Evolutionary conservation across 192 early-diverging fungal genomes (phyloP), one percentile per base, ranked within the genome.

Genomic region (Rhizoclosmatium sp.): DNA sequence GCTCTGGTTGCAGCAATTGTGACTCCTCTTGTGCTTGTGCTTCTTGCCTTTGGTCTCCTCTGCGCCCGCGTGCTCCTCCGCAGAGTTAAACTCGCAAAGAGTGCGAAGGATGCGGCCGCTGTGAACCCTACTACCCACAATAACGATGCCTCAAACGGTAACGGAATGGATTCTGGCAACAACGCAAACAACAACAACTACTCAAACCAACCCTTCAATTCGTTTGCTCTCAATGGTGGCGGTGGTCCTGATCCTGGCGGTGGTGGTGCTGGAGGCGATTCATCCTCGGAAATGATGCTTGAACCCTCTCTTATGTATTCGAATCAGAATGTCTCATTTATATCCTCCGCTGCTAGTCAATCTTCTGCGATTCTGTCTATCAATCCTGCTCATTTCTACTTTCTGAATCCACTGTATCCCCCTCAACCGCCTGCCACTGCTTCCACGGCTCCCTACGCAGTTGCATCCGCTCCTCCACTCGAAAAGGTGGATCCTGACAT

Each of bases 61-160:
- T 62, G 60, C 60, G 60, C 60, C 10, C 60, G 60, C 60, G 60
- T 62, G 60, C 60, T 62, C 10, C 21, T 62, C 60, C 60, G 60
- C 60, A 7, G 60, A 7, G 10, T 62, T 7, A 23, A 7, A 21
- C 60, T 19, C 0, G 19, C 10, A 9, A 56, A 56, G 54, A 56
- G 10, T n/a, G 10, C 7, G 60, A 9, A 23, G 10, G 39, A 7
- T 7, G 51, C 51, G 51, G 51, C 51, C 9, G 51, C 51, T 7
- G 51, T 16, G 51, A 7, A 16, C 51, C 51, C 51, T 7, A 54
- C 5, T 7, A 31, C 31, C 31, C 31, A 31, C 31, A 31, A 31
- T 31, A 31, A 0, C 31, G 51, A 54, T 16, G 51, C 9, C 51
- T 7, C 9, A 7, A 16, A 16, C 51, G 51, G 51, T 16, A 16